A percentile compares a stretch with the other conserved stretches of the same genome.
Evolutionary conservation across 805 yeast species (phyloP).

Genomic region (Wickerhamomyces xylosicus): DNA sequence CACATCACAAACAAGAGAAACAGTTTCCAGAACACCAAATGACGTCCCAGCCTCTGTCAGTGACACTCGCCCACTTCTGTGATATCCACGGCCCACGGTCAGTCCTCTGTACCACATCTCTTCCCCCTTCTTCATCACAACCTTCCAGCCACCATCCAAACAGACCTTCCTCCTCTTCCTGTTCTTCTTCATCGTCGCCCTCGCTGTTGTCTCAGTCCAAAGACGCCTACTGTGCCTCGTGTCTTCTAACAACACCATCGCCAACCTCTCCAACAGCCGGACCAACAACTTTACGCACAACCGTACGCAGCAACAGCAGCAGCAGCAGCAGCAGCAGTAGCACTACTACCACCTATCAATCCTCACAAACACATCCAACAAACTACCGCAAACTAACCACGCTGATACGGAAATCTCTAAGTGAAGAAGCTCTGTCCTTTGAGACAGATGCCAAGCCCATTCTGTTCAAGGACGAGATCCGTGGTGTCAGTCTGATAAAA

Average conservation of each 20-base stretch:
- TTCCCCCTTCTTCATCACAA: conserved; percentile 10
- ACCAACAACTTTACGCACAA: neutral
- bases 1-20: too few species aligned
- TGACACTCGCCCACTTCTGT: conserved; percentile 64
- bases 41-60: too few species aligned
- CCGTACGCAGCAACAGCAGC: neutral
- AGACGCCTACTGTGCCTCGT: conserved; percentile 48
- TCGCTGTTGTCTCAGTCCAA: conserved; percentile 18
- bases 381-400: conserved; percentile 46
- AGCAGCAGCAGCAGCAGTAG: conserved; percentile 8
- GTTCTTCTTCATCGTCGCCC: too few species aligned
- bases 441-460: conserved; percentile 39
- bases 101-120: conserved; percentile 41
- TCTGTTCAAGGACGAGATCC: conserved; percentile 49
- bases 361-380: conserved; percentile 54
- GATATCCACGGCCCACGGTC: conserved; percentile 70
- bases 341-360: conserved; percentile 20
- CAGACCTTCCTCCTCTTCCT: neutral
- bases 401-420: conserved; percentile 50
- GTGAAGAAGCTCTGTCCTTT: conserved; percentile 57
- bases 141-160: conserved; percentile 22
- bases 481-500: conserved; percentile 50
- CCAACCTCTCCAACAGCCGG: neutral
- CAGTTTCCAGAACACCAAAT: too few species aligned
- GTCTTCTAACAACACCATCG: conserved; percentile 43